These are phyloP conservation scores for Eimeria tenella DNA, from an alignment of 169 alveolate genomes.

Conservation along the genomic window DNA sequence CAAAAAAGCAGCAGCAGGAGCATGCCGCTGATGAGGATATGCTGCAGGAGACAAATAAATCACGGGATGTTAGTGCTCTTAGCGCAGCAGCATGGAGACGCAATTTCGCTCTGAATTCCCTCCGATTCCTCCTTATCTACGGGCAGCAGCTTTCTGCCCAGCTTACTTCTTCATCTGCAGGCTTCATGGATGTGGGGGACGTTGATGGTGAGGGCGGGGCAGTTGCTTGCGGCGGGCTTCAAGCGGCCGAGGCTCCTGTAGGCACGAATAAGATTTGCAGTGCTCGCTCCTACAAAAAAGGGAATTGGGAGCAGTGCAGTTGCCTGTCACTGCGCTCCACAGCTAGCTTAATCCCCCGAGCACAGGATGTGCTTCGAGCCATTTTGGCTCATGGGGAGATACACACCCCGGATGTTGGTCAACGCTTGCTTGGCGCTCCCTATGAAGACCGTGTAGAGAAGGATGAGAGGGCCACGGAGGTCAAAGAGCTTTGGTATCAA, in stretches of 20 bases:
- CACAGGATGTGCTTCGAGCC: slow-evolving; percentile 67
- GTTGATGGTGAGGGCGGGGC: slow-evolving; percentile 16
- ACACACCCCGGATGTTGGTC: slow-evolving; percentile 6
- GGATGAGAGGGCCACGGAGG: not conserved
- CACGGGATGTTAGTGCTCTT: not conserved
- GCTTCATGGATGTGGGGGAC: not conserved
- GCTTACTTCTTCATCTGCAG: slow-evolving; percentile 9
- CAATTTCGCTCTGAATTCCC: slow-evolving; percentile 46
- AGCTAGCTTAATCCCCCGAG: slow-evolving; percentile 35
- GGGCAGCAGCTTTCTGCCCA: slow-evolving; percentile 31
- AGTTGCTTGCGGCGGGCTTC: not conserved
- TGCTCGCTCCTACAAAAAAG: not conserved
- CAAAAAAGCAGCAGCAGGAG: slow-evolving; percentile 15
- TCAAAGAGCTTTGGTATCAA: not conserved
- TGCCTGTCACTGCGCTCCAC: slow-evolving; percentile 5
- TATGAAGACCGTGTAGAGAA: not conserved
- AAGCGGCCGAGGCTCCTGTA: not conserved
- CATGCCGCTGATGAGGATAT: not conserved
- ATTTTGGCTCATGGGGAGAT: slow-evolving; percentile 43
- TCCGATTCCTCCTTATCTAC: slow-evolving; percentile 46
- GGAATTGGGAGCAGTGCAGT: not conserved
- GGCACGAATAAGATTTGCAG: not conserved
- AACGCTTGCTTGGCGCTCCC: slow-evolving; percentile 6
- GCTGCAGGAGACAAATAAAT: not conserved
- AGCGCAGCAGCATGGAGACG: slow-evolving; percentile 13